These are phyloP conservation scores for Kwoniella newhampshirensis DNA, from an alignment of 768 basidiomycete species.

Conservation along the genomic window DNA sequence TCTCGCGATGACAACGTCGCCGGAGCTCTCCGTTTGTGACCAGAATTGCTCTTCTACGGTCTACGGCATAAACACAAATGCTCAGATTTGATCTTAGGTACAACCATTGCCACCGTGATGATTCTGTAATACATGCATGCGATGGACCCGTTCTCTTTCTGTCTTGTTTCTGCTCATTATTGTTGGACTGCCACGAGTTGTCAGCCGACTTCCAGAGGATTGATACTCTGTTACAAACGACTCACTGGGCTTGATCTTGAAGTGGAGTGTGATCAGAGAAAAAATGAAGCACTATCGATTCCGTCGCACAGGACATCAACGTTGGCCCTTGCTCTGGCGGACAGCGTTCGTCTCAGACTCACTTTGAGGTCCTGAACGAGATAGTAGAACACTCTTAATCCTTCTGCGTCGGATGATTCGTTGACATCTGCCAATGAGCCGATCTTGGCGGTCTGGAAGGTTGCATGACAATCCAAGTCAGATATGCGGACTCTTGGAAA, in stretches of 20 bases:
- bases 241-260: conserved; percentile 95
- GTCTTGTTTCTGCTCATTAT: conserved; percentile 1
- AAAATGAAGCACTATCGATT: conserved; percentile 97
- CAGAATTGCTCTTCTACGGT: too few relatives aligned
- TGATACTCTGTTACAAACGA: not conserved
- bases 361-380: conserved; percentile 97
- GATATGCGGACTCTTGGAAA: too few relatives aligned
- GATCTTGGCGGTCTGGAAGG: conserved; percentile 89
- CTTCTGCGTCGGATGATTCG: conserved; percentile 95
- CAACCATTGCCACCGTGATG: conserved; percentile 1
- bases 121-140: conserved; percentile 4
- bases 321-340: not conserved
- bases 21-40: too few relatives aligned
- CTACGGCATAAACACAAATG: too few relatives aligned
- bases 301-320: too few relatives aligned
- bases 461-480: not conserved
- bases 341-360: conserved; percentile 35
- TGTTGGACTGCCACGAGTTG: conserved; percentile 11
- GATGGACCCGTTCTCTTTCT: not conserved
- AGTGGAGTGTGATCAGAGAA: conserved; percentile 95
- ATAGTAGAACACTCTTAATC: conserved; percentile 96
- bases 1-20: too few relatives aligned
- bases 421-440: conserved; percentile 95
- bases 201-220: not conserved
- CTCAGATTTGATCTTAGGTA: too few relatives aligned